A percentile compares a stretch with the other conserved stretches of the same genome.
phyloP scores from a whole-genome alignment of 306 rosid species.

The Trichosanthes truncata region DNA sequence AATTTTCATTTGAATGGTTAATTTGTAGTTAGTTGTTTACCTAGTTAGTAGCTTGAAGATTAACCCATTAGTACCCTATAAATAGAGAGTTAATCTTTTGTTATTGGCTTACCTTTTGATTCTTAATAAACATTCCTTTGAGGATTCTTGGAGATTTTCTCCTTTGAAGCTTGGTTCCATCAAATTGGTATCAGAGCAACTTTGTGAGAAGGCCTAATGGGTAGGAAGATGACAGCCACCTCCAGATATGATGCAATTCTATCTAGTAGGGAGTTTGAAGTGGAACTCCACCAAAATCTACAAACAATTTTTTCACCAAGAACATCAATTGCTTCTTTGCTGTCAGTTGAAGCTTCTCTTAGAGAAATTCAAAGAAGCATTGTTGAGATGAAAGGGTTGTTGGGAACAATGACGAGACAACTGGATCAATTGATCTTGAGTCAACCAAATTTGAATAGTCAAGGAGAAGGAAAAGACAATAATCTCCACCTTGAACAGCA shows the following conservation, averaged over 20 bases:
- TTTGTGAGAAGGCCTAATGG: background rate
- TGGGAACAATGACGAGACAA: background rate
- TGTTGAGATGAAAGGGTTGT: background rate
- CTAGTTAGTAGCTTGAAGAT: too few relatives aligned
- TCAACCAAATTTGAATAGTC: background rate
- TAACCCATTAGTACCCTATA: too few relatives aligned
- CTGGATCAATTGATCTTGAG: background rate
- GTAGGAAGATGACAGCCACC: background rate
- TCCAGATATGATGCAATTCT: background rate
- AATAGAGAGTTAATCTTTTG: too few relatives aligned
- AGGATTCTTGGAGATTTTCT: too few relatives aligned
- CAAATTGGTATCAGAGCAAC: background rate
- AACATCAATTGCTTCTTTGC: background rate
- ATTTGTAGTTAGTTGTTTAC: too few relatives aligned
- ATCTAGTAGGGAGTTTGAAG: background rate
- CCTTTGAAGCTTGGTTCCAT: too few relatives aligned
- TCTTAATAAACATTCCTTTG: too few relatives aligned
- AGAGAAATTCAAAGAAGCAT: too few relatives aligned
- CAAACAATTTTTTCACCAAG: background rate
- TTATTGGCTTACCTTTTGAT: too few relatives aligned
- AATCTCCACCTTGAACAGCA: background rate
- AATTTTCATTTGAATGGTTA: too few relatives aligned
- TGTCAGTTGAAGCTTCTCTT: background rate
- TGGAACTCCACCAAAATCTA: background rate
- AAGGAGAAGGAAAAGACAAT: background rate